Evolutionary conservation across 345 rosid species (phyloP).

Genomic region (Zanthoxylum bungeanum): DNA sequence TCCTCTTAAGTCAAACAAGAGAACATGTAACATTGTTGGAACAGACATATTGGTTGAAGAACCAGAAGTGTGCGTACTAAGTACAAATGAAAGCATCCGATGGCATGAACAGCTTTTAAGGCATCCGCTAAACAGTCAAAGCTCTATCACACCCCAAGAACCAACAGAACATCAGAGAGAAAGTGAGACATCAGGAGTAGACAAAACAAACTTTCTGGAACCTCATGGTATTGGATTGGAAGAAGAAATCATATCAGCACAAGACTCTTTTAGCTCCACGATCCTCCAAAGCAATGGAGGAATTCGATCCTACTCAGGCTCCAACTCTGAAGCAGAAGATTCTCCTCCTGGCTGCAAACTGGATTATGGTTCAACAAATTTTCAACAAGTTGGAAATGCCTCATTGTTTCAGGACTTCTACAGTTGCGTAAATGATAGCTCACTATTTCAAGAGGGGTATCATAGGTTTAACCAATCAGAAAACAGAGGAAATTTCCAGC

Average conservation of each 20-base stretch:
- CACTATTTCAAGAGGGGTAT: conserved; percentile 27
- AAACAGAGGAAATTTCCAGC: conserved; percentile 29
- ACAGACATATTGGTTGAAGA: conserved; percentile 47
- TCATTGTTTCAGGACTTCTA: conserved; percentile 38
- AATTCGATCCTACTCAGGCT: conserved; percentile 50
- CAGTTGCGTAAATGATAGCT: conserved; percentile 28
- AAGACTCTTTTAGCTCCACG: conserved; percentile 54
- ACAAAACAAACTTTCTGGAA: conserved; percentile 37
- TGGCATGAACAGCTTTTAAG: conserved; percentile 33
- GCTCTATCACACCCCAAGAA: conserved; percentile 30
- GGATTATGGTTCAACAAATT: conserved; percentile 29
- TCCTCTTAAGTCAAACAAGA: conserved; percentile 50
- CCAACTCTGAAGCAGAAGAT: conserved; percentile 66
- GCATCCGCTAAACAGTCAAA: conserved; percentile 34
- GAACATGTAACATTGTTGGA: conserved; percentile 22
- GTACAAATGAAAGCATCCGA: conserved; percentile 34
- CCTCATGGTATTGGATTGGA: conserved; percentile 45
- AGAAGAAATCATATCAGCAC: conserved; percentile 74
- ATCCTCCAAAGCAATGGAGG: conserved; percentile 43
- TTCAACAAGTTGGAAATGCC: conserved; percentile 29
- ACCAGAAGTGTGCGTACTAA: conserved; percentile 45
- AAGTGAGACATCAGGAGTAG: conserved; percentile 35
- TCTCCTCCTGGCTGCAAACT: conserved; percentile 37
- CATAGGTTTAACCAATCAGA: conserved; percentile 26
- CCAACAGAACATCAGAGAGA: conserved; percentile 36